Evolutionary conservation across 495 filamentous ascomycete genomes (phyloP).

Genomic region (Rusavskia elegans): DNA sequence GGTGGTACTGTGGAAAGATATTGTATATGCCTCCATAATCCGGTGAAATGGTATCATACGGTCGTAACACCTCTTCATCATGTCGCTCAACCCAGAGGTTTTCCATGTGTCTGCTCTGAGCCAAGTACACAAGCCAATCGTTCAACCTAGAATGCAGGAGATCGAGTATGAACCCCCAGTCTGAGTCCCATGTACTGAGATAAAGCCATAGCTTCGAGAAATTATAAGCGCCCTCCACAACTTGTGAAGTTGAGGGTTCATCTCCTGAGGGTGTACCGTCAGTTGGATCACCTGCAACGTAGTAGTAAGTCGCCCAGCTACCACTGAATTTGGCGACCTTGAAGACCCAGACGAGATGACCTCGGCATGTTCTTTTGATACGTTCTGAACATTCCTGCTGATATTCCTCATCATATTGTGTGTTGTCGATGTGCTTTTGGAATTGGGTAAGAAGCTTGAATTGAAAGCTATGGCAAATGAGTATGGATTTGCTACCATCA

Average conservation of each 20-base stretch:
- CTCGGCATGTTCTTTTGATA: neutral
- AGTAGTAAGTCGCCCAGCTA: neutral
- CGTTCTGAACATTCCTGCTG: neutral
- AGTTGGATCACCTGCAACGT: neutral
- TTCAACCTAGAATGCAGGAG: neutral
- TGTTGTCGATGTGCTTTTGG: neutral
- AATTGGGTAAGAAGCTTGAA: neutral
- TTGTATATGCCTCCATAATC: neutral
- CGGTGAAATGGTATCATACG: neutral
- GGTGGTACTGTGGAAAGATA: neutral
- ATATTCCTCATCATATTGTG: neutral
- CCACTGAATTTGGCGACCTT: neutral
- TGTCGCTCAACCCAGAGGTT: neutral
- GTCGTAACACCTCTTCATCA: neutral
- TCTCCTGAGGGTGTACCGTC: neutral
- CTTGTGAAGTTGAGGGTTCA: neutral
- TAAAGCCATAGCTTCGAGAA: neutral
- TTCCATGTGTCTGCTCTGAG: neutral
- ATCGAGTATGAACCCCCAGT: neutral
- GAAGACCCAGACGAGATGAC: neutral
- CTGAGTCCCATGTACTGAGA: neutral
- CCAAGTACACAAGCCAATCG: neutral
- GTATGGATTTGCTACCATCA: neutral
- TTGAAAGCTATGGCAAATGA: neutral
- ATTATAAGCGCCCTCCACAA: neutral